Conservation (phyloP, 75 land plant species). For the Adiantum capillusveneris region DNA sequence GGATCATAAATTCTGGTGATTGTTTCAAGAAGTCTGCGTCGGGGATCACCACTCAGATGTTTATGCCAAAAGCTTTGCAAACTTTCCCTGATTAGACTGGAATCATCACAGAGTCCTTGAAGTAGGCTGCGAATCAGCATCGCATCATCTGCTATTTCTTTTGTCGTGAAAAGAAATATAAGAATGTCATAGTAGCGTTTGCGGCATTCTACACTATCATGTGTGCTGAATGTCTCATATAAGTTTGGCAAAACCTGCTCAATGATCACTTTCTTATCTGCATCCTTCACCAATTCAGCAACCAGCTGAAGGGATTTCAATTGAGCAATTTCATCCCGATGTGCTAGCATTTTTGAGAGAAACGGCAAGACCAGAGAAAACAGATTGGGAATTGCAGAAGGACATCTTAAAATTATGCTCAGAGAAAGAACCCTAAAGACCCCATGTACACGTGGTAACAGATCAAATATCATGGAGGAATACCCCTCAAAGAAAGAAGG, state of each 20-base stretch:
- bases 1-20: constrained; percentile 31
- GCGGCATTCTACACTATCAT: constrained; percentile 32
- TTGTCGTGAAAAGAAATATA: constrained; percentile 21
- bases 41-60: constrained; percentile 21
- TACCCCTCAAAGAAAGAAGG: constrained; percentile 29
- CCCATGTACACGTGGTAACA: constrained; percentile 37
- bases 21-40: constrained; percentile 22
- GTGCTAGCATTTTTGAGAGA: constrained; percentile 28
- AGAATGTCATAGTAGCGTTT: constrained; percentile 27
- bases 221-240: constrained; percentile 25
- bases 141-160: constrained; percentile 12
- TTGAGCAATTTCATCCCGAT: constrained; percentile 38
- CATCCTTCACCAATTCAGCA: constrained; percentile 28
- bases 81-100: constrained; percentile 18
- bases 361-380: constrained; percentile 25
- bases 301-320: constrained; percentile 33
- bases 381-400: constrained; percentile 16
- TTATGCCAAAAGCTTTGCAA: constrained; percentile 35
- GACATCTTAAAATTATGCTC: constrained; percentile 25
- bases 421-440: constrained; percentile 25
- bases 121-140: constrained; percentile 18
- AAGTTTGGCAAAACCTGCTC: constrained; percentile 32
- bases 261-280: constrained; percentile 11
- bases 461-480: constrained; percentile 28
- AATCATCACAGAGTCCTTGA: constrained; percentile 23